Evolutionary conservation across 306 rosid species (phyloP).

Genomic region (Echinosophora koreensis): DNA sequence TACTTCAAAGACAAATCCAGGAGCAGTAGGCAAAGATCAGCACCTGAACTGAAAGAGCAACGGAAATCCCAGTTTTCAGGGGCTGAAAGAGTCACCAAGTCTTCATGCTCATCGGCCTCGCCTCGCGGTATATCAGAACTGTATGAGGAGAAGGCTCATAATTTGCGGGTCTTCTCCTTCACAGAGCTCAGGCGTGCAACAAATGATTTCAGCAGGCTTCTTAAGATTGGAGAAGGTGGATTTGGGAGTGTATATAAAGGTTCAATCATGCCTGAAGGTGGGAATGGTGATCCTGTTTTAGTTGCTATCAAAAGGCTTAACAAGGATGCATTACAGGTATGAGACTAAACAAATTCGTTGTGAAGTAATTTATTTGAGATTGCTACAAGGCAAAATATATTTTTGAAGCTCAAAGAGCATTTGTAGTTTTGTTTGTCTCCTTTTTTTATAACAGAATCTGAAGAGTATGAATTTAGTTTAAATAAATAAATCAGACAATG

Average conservation of each 20-base stretch:
- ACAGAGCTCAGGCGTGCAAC: conserved; percentile 64
- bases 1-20: conserved; percentile 62
- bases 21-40: conserved; percentile 65
- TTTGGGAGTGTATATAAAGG: conserved; percentile 72
- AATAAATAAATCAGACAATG: not conserved
- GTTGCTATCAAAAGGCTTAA: conserved; percentile 72
- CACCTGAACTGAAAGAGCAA: conserved; percentile 60
- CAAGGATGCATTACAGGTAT: conserved; percentile 70
- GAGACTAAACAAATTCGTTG: not conserved
- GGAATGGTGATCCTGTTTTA: conserved; percentile 48
- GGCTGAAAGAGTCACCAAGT: conserved; percentile 44
- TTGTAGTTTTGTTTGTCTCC: too few species aligned
- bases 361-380: not conserved
- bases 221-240: conserved; percentile 78
- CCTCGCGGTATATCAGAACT: conserved; percentile 64
- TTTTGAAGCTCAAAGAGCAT: not conserved
- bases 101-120: conserved; percentile 58
- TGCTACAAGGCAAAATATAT: not conserved
- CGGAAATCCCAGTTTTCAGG: conserved; percentile 51
- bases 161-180: conserved; percentile 59
- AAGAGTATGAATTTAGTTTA: not conserved
- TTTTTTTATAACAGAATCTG: not conserved
- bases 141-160: conserved; percentile 69
- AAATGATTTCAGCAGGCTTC: conserved; percentile 56
- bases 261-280: conserved; percentile 61